phyloP scores from a whole-genome alignment of 1,284 basidiomycete genomes.

The Sparassis latifolia region DNA sequence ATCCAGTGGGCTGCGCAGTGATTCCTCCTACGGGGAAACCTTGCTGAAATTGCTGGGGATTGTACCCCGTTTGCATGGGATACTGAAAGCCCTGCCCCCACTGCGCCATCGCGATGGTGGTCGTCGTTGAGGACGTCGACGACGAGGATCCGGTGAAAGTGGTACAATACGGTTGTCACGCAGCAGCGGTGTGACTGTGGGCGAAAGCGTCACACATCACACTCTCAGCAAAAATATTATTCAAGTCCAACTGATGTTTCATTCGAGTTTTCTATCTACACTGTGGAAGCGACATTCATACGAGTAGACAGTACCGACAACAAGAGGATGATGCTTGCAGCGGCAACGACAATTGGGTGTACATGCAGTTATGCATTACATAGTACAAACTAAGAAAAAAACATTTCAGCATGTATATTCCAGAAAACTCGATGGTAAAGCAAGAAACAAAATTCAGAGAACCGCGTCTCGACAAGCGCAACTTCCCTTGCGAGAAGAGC shows the following conservation, averaged over 20 bases:
- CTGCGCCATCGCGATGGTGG: conserved; percentile 38
- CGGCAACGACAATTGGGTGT: too few relatives aligned
- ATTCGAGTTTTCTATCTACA: too few relatives aligned
- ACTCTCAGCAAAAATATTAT: too few relatives aligned
- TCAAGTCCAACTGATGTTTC: too few relatives aligned
- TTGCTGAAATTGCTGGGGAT: conserved; percentile 36
- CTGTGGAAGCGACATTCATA: too few relatives aligned
- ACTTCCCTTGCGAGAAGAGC: conserved; percentile 19
- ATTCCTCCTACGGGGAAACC: conserved; percentile 23
- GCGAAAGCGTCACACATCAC: too few relatives aligned
- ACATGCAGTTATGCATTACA: too few relatives aligned
- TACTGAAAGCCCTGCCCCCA: conserved; percentile 62
- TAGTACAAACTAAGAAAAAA: too few relatives aligned
- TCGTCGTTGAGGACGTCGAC: neutral
- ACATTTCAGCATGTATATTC: neutral
- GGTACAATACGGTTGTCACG: neutral
- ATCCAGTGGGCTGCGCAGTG: conserved; percentile 35
- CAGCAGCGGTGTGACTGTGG: too few relatives aligned
- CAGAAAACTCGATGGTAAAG: neutral
- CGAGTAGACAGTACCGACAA: too few relatives aligned
- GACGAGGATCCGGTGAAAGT: conserved; percentile 5
- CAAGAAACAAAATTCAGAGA: conserved; percentile 18
- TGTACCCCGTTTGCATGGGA: conserved; percentile 55
- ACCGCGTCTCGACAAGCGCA: conserved; percentile 28
- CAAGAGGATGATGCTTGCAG: too few relatives aligned